These are phyloP conservation scores for Trypanosoma theileri DNA, from an alignment of 208 protist genomes.

Conservation along the genomic window DNA sequence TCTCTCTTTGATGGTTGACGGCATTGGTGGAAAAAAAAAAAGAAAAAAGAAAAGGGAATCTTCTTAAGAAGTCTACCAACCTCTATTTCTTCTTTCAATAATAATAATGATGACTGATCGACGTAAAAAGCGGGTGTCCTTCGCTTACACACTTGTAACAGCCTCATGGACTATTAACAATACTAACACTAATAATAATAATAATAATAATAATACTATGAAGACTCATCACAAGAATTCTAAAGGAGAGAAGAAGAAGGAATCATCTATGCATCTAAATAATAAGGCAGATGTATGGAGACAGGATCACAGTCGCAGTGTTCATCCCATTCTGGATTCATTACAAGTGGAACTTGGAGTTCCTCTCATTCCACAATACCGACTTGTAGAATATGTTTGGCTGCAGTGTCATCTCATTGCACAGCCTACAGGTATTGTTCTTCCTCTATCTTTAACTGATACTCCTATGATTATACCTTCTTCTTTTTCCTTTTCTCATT, in stretches of 20 bases:
- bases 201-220: not conserved
- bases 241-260: not conserved
- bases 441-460: not conserved
- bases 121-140: conserved; percentile 18
- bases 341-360: conserved; percentile 26
- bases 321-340: conserved; percentile 21
- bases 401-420: conserved; percentile 11
- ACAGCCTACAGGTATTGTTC: not conserved
- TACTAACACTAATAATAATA: not conserved
- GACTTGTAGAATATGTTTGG: conserved; percentile 22
- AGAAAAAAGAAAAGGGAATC: not conserved
- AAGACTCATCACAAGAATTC: not conserved
- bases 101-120: not conserved
- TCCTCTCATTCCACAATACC: conserved; percentile 22
- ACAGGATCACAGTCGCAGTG: not conserved
- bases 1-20: not conserved
- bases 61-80: too few relatives aligned
- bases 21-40: not conserved
- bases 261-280: not conserved
- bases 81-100: too few relatives aligned
- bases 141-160: conserved; percentile 19
- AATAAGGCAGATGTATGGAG: not conserved
- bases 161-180: conserved; percentile 8
- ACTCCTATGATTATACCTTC: not conserved
- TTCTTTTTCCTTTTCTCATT: not conserved